phyloP scores from a whole-genome alignment of 1,284 basidiomycete genomes.

The Calocybe gambosa region DNA sequence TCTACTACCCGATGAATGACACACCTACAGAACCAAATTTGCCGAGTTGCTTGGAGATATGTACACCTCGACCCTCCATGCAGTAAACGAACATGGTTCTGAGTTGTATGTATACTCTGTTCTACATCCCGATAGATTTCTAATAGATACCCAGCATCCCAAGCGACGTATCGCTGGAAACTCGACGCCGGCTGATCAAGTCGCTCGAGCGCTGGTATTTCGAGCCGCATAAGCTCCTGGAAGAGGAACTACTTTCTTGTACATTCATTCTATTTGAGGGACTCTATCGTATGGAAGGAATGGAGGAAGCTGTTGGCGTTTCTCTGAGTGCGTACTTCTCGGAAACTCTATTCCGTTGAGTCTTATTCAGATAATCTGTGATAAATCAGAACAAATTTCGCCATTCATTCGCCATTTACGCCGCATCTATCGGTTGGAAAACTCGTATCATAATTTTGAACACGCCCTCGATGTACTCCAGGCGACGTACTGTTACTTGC shows the following conservation, averaged over 20 bases:
- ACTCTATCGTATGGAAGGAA: slow-evolving; percentile 67
- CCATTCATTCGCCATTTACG: slow-evolving; percentile 77
- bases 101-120: slow-evolving; percentile 33
- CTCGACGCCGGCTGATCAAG: slow-evolving; percentile 53
- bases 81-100: slow-evolving; percentile 55
- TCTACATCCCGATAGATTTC: neutral
- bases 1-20: slow-evolving; percentile 4
- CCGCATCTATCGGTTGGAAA: slow-evolving; percentile 80
- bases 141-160: slow-evolving; percentile 23
- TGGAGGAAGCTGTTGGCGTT: slow-evolving; percentile 61
- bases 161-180: slow-evolving; percentile 27
- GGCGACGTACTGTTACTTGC: slow-evolving; percentile 82
- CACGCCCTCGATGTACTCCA: slow-evolving; percentile 94
- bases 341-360: slow-evolving; percentile 12
- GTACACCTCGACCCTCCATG: slow-evolving; percentile 70
- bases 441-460: slow-evolving; percentile 94
- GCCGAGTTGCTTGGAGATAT: slow-evolving; percentile 80
- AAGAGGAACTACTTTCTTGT: slow-evolving; percentile 77
- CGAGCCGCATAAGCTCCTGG: slow-evolving; percentile 74
- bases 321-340: slow-evolving; percentile 51
- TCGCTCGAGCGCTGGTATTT: slow-evolving; percentile 80
- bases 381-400: slow-evolving; percentile 56
- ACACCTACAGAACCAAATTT: slow-evolving; percentile 37
- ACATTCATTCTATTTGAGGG: slow-evolving; percentile 75
- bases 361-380: slow-evolving; percentile 11